Conservation (phyloP, 73 alveolate species). For the Uronychia binucleata region DNA sequence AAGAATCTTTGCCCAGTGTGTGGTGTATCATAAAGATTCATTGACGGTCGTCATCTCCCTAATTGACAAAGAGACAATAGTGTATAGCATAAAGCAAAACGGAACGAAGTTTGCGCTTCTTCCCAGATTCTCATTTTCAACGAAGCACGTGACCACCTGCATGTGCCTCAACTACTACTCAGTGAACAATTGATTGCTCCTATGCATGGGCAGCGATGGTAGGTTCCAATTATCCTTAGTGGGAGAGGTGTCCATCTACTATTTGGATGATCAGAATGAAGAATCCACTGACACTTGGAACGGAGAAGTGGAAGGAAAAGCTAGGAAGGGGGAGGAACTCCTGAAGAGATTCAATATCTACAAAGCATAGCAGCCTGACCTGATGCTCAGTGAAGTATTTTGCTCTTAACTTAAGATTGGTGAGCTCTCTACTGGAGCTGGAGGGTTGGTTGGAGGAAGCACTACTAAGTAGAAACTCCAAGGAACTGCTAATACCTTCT, state of each 20-base stretch:
- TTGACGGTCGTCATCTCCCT: conserved; percentile 23
- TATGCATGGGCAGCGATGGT: conserved; percentile 47
- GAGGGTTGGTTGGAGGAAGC: neutral
- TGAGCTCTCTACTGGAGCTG: neutral
- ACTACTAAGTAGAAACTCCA: neutral
- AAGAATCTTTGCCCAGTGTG: conserved; percentile 34
- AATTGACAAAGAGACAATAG: conserved; percentile 28
- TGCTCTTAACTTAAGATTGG: neutral
- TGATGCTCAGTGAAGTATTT: conserved; percentile 8
- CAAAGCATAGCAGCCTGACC: too few relatives aligned
- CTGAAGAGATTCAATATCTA: neutral
- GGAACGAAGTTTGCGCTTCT: conserved; percentile 18
- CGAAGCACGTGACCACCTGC: conserved; percentile 23
- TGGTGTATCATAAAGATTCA: conserved; percentile 20
- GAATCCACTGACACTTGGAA: neutral
- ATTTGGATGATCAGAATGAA: conserved; percentile 32
- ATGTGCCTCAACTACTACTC: conserved; percentile 33
- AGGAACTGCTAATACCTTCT: neutral
- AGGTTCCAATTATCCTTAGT: too few relatives aligned
- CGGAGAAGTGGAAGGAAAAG: neutral
- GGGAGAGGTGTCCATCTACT: conserved; percentile 46
- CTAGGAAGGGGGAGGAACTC: neutral
- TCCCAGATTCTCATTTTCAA: conserved; percentile 10
- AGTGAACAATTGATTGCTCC: conserved; percentile 47
- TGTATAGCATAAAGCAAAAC: conserved; percentile 20